Evolutionary conservation across 768 basidiomycete genomes (phyloP).

Genomic region (Holtermanniella nyarrowii): DNA sequence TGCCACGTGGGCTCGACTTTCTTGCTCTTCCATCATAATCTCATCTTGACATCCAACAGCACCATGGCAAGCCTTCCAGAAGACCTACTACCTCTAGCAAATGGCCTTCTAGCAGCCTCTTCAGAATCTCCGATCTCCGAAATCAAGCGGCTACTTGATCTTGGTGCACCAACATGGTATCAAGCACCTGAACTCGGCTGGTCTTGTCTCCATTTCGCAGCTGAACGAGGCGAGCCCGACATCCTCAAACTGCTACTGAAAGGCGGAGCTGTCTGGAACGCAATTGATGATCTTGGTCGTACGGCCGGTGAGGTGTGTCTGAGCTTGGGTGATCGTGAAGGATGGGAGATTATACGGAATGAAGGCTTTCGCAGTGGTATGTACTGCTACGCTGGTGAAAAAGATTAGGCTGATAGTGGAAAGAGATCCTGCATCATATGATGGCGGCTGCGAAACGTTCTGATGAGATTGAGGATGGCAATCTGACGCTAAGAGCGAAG

Average conservation of each 20-base stretch:
- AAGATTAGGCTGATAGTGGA: slow-evolving; percentile 1
- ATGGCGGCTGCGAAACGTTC: slow-evolving; percentile 22
- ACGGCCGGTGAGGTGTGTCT: slow-evolving; percentile 86
- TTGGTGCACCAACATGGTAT: slow-evolving; percentile 69
- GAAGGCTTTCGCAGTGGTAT: slow-evolving; percentile 83
- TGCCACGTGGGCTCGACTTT: no score
- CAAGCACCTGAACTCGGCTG: slow-evolving; percentile 70
- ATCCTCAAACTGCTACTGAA: slow-evolving; percentile 59
- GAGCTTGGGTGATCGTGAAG: slow-evolving; percentile 64
- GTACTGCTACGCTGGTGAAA: slow-evolving; percentile 25
- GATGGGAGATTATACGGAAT: slow-evolving; percentile 73
- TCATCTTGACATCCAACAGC: not conserved
- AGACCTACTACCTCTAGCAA: slow-evolving; percentile 16
- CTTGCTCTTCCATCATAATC: no score
- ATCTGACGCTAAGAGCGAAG: slow-evolving; percentile 28
- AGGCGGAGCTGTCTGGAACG: slow-evolving; percentile 86
- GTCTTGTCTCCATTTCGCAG: slow-evolving; percentile 70
- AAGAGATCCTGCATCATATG: slow-evolving; percentile 39
- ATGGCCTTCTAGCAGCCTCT: slow-evolving; percentile 16
- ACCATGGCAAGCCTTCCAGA: slow-evolving; percentile 6
- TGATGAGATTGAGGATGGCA: slow-evolving; percentile 5
- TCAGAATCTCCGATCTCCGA: slow-evolving; percentile 11
- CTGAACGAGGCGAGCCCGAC: slow-evolving; percentile 55
- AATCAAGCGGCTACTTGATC: slow-evolving; percentile 35
- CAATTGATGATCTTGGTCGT: slow-evolving; percentile 70